A percentile compares a stretch with the other conserved stretches of the same genome.
phyloP scores from a whole-genome alignment of 1,284 basidiomycete genomes.

The Hypsizygus ulmarius region DNA sequence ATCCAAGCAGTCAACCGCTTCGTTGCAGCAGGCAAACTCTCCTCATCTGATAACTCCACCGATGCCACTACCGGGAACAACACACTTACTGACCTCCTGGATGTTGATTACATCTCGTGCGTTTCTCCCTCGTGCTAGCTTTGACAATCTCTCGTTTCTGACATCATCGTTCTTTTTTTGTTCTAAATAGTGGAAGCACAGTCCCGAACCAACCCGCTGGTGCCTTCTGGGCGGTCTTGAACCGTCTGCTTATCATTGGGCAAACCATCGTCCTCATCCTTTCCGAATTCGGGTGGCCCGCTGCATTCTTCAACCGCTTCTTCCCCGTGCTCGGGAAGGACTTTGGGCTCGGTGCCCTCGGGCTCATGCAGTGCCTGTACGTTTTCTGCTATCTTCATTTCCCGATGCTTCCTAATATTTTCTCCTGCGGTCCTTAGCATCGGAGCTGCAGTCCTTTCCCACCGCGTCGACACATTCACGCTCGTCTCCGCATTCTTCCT shows the following conservation, averaged over 20 bases:
- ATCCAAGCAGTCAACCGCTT: slow-evolving; percentile 73
- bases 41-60: slow-evolving; percentile 7
- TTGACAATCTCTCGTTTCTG: no score
- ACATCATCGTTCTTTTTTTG: slow-evolving; percentile 14
- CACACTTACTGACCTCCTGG: slow-evolving; percentile 35
- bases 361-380: slow-evolving; percentile 79
- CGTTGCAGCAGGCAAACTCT: slow-evolving; percentile 40
- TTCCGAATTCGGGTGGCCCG: slow-evolving; percentile 79
- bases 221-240: slow-evolving; percentile 84
- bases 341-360: slow-evolving; percentile 83
- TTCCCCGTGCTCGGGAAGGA: slow-evolving; percentile 80
- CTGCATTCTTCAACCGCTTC: slow-evolving; percentile 73
- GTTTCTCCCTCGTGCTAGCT: slow-evolving; percentile 25
- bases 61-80: slow-evolving; percentile 28
- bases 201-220: slow-evolving; percentile 90
- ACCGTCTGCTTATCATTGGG: slow-evolving; percentile 80
- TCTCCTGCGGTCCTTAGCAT: slow-evolving; percentile 42
- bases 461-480: slow-evolving; percentile 82
- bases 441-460: slow-evolving; percentile 79
- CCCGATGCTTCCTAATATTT: neutral
- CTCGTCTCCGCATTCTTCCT: slow-evolving; percentile 87
- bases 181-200: slow-evolving; percentile 57
- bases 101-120: slow-evolving; percentile 79
- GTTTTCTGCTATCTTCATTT: slow-evolving; percentile 28
- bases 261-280: slow-evolving; percentile 77